Evolutionary conservation across 1,139 yeast species (phyloP).

Genomic region (Pneumocystis carinii): DNA sequence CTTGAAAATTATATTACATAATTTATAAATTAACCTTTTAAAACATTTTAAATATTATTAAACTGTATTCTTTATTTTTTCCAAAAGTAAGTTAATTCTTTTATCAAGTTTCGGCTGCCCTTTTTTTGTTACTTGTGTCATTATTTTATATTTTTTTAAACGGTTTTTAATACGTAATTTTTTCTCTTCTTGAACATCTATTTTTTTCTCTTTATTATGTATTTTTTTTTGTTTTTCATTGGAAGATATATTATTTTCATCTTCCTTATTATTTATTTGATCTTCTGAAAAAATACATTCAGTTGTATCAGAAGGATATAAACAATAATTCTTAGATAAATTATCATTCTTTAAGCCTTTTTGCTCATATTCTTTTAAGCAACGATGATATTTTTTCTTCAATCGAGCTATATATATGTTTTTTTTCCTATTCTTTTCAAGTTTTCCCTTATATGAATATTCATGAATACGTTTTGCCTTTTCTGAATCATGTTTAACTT

Average conservation of each 20-base stretch:
- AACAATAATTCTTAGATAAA: neutral
- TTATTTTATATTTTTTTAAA: conserved; percentile 6
- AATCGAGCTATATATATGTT: neutral
- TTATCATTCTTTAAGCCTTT: neutral
- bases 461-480: neutral
- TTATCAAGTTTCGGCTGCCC: conserved; percentile 16
- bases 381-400: neutral
- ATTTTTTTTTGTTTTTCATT: neutral
- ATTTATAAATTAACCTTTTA: too few relatives aligned
- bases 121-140: conserved; percentile 11
- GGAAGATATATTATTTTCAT: neutral
- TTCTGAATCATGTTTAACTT: too few relatives aligned
- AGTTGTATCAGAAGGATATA: neutral
- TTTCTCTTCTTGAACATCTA: conserved; percentile 5
- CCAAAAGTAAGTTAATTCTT: conserved; percentile 12
- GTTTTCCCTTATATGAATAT: neutral
- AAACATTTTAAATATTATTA: neutral
- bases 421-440: neutral
- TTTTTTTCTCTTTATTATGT: conserved; percentile 7
- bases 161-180: conserved; percentile 6
- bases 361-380: neutral
- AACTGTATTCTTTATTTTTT: conserved; percentile 3
- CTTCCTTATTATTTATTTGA: neutral
- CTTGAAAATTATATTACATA: too few relatives aligned
- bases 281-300: neutral